Conservation (phyloP, 2,329 filamentous ascomycete species). For the Dactylellina parvicollis region DNA sequence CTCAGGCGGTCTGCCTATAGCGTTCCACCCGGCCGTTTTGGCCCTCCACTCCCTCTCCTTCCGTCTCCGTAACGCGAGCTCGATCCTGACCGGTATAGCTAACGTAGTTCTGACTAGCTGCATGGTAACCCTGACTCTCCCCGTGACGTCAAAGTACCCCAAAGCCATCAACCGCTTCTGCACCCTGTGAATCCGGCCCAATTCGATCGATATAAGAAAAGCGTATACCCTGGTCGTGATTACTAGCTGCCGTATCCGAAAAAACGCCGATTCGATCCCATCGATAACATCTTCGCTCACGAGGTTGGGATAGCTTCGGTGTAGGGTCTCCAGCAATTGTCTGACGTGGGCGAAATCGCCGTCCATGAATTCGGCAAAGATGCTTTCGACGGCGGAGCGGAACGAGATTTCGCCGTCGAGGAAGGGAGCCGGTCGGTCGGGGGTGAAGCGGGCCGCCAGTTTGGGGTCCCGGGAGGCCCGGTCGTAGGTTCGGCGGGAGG, state of each 20-base stretch:
- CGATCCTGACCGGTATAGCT: constrained; percentile 62
- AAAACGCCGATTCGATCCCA: constrained; percentile 61
- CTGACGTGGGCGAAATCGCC: constrained; percentile 62
- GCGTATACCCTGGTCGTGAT: constrained; percentile 62
- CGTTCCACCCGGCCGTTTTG: constrained; percentile 60
- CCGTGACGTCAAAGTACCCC: constrained; percentile 62
- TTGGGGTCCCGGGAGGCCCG: constrained; percentile 58
- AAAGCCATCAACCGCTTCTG: constrained; percentile 61
- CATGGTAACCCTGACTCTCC: constrained; percentile 60
- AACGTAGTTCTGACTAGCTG: constrained; percentile 62
- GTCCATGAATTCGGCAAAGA: constrained; percentile 62
- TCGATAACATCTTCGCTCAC: constrained; percentile 61
- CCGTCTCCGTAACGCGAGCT: constrained; percentile 61
- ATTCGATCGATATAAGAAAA: constrained; percentile 61
- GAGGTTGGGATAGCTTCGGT: constrained; percentile 61
- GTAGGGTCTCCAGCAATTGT: constrained; percentile 60
- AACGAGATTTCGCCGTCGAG: constrained; percentile 62
- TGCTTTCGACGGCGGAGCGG: constrained; percentile 60
- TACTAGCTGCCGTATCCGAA: constrained; percentile 61
- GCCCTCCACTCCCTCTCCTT: constrained; percentile 62
- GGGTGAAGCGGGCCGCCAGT: constrained; percentile 57
- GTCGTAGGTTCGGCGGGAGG: constrained; percentile 61
- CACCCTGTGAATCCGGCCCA: constrained; percentile 61
- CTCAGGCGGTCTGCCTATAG: constrained; percentile 59
- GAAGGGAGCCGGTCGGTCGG: constrained; percentile 58